These are phyloP conservation scores for Pestalotiopsis sp. DNA, from an alignment of 2,329 filamentous ascomycete genomes.

Conservation along the genomic window DNA sequence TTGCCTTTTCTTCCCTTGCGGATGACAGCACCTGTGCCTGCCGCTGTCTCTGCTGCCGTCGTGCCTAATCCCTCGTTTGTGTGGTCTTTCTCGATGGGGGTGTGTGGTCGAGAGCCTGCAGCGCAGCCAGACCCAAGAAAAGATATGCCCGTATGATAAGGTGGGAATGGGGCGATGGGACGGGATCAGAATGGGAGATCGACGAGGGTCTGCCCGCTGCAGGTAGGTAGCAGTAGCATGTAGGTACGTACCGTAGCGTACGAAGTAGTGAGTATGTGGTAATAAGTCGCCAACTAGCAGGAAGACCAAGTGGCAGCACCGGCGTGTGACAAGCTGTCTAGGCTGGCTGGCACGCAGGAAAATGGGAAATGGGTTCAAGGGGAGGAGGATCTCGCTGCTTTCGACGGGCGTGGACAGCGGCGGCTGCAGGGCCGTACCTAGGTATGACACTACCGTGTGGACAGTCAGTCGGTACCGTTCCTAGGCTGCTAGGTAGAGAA, in stretches of 20 bases:
- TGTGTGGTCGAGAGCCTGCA: background rate
- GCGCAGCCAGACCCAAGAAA: background rate
- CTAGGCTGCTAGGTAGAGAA: background rate
- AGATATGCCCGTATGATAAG: background rate
- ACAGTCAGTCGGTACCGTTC: too few species aligned
- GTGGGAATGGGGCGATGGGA: background rate
- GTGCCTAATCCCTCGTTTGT: background rate
- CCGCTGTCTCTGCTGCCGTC: background rate
- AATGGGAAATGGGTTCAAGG: background rate
- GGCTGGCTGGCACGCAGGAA: background rate
- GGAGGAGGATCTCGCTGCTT: background rate
- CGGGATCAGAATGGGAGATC: slow-evolving; percentile 2
- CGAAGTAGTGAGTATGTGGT: too few species aligned
- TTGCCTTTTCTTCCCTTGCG: background rate
- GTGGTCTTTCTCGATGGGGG: background rate
- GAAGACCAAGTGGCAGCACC: background rate
- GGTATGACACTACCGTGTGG: background rate
- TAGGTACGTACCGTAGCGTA: too few species aligned
- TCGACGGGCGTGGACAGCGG: background rate
- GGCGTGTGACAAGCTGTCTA: background rate
- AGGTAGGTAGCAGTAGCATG: background rate
- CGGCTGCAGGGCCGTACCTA: background rate
- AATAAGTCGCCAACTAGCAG: background rate
- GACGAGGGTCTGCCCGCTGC: background rate
- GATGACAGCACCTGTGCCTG: background rate